phyloP scores from a whole-genome alignment of 345 rosid genomes.

The Salix caprea region DNA sequence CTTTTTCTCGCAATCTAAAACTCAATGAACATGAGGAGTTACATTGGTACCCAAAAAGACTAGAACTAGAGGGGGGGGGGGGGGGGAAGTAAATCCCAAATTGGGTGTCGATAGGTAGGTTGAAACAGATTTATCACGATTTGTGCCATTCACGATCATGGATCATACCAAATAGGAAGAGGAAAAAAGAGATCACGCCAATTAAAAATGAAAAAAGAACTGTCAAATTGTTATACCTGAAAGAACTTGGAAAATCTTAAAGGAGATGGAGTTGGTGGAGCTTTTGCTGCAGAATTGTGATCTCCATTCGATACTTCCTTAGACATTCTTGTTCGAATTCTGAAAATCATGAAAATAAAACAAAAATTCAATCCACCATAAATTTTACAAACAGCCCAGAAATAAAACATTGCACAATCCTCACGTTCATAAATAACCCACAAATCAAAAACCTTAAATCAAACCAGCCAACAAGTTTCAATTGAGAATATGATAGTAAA shows the following conservation, averaged over 20 bases:
- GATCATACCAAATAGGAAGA: neutral
- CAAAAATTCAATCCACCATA: conserved; percentile 8
- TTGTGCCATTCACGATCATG: neutral
- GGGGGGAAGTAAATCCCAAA: neutral
- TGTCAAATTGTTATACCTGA: conserved; percentile 37
- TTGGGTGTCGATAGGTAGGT: neutral
- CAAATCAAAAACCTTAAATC: neutral
- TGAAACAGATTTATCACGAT: neutral
- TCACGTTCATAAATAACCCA: neutral
- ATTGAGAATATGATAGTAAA: neutral
- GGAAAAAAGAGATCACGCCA: neutral
- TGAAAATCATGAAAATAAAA: conserved; percentile 2
- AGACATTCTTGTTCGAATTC: conserved; percentile 36
- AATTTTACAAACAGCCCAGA: conserved; percentile 8
- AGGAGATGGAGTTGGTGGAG: conserved; percentile 73
- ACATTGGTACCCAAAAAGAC: neutral
- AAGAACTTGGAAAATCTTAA: conserved; percentile 66
- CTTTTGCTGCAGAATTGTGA: conserved; percentile 36
- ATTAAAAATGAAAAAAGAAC: neutral
- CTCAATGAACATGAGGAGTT: neutral
- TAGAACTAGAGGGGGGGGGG: neutral
- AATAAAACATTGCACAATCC: neutral
- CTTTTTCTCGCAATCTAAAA: neutral
- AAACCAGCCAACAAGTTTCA: neutral
- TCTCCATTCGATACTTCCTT: conserved; percentile 45